These are phyloP conservation scores for Aspergillus cejpii DNA, from an alignment of 2,329 filamentous ascomycete genomes.

Conservation along the genomic window DNA sequence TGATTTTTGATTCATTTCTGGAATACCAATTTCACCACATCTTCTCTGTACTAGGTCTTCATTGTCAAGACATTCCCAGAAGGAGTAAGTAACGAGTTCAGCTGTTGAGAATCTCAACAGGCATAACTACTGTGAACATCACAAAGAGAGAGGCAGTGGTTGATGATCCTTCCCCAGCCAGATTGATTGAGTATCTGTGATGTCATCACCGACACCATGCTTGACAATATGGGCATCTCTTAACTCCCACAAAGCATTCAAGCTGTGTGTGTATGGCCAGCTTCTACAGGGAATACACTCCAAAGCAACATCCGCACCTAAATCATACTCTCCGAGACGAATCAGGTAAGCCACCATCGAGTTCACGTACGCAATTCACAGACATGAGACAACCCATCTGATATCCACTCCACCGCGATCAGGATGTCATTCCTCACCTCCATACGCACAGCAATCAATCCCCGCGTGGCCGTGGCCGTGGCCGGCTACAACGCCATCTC, in stretches of 20 bases:
- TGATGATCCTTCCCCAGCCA: not conserved
- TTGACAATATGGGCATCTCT: not conserved
- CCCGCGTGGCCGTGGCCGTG: slow-evolving; percentile 20
- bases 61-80: too few species aligned
- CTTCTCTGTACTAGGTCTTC: slow-evolving; percentile 16
- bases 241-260: too few species aligned
- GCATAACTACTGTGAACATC: too few species aligned
- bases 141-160: too few species aligned
- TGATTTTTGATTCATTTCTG: slow-evolving; percentile 14
- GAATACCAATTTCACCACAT: slow-evolving; percentile 11
- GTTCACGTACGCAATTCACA: too few species aligned
- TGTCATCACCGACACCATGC: slow-evolving; percentile 7
- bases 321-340: too few species aligned
- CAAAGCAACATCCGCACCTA: not conserved
- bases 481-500: slow-evolving; percentile 14
- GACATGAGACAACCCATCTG: not conserved
- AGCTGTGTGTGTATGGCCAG: too few species aligned
- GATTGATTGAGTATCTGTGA: slow-evolving; percentile 6
- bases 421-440: slow-evolving; percentile 35
- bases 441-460: slow-evolving; percentile 18
- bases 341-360: too few species aligned
- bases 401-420: not conserved
- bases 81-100: too few species aligned
- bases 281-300: too few species aligned
- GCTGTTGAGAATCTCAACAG: too few species aligned